phyloP scores from a whole-genome alignment of 2,329 filamentous ascomycete species.

The Fusarium verrucosum region DNA sequence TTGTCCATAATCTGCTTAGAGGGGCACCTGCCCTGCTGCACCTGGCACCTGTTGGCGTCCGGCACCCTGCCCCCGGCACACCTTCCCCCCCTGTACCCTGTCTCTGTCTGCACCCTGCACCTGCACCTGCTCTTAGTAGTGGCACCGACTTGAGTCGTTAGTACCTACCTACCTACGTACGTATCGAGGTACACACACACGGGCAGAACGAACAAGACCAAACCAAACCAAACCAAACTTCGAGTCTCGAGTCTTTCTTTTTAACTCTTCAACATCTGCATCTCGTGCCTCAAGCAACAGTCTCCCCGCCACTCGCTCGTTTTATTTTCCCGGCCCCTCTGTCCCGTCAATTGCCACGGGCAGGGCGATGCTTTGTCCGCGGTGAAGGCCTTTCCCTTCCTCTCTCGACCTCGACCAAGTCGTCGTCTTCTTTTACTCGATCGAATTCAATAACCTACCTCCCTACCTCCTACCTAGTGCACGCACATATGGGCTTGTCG shows the following conservation, averaged over 20 bases:
- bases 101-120: too few relatives aligned
- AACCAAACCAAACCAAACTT: constrained; percentile 40
- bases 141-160: constrained; percentile 43
- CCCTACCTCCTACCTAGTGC: constrained; percentile 24
- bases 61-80: constrained; percentile 39
- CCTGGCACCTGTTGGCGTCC: constrained; percentile 37
- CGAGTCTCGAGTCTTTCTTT: constrained; percentile 43
- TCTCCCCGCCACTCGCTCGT: constrained; percentile 41
- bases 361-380: constrained; percentile 52
- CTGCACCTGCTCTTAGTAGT: constrained; percentile 32
- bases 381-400: constrained; percentile 46
- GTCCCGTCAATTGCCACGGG: constrained; percentile 49
- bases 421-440: constrained; percentile 25
- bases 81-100: constrained; percentile 33
- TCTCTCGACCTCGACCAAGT: too few relatives aligned
- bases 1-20: constrained; percentile 36
- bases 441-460: constrained; percentile 16
- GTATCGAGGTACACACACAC: too few relatives aligned
- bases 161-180: too few relatives aligned
- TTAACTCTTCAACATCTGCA: constrained; percentile 41
- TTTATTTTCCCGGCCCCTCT: constrained; percentile 31
- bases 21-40: constrained; percentile 40
- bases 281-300: constrained; percentile 39
- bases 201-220: neutral
- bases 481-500: constrained; percentile 38